These are phyloP conservation scores for Vigna reflexopilosa DNA, from an alignment of 306 rosid species.

Conservation along the genomic window DNA sequence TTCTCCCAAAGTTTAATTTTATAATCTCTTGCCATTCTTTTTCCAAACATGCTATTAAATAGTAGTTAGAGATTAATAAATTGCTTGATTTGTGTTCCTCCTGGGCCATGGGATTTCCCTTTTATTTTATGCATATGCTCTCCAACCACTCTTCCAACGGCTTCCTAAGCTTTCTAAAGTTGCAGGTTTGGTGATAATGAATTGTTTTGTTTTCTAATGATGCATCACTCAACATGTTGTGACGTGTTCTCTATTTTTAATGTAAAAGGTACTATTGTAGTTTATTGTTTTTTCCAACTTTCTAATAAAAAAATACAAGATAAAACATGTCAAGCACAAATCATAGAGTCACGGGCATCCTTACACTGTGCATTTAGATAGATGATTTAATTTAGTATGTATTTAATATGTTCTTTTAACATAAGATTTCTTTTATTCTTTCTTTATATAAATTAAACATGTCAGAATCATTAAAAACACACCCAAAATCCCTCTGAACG, in stretches of 20 bases:
- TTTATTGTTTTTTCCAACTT: not conserved
- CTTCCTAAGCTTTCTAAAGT: not conserved
- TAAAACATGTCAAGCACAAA: not conserved
- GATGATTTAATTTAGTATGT: not conserved
- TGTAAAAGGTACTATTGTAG: not conserved
- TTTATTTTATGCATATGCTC: slow-evolving; percentile 1
- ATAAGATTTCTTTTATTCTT: not conserved
- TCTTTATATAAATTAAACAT: not conserved
- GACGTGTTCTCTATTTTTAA: not conserved
- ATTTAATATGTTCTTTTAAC: not conserved
- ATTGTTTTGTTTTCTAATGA: not conserved
- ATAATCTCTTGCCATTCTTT: not conserved
- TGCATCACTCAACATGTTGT: not conserved
- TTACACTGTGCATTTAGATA: not conserved
- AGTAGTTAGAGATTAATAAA: not conserved
- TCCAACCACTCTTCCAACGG: slow-evolving; percentile 3
- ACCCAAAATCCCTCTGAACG: no score
- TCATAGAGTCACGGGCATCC: not conserved
- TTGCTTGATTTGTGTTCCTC: not conserved
- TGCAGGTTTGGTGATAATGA: not conserved
- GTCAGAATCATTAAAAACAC: no score
- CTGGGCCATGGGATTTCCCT: not conserved
- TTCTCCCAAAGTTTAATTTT: not conserved
- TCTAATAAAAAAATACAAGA: not conserved
- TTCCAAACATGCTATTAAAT: not conserved